Conservation (phyloP, 139 green algal species). For the Nannochloris sp. region DNA sequence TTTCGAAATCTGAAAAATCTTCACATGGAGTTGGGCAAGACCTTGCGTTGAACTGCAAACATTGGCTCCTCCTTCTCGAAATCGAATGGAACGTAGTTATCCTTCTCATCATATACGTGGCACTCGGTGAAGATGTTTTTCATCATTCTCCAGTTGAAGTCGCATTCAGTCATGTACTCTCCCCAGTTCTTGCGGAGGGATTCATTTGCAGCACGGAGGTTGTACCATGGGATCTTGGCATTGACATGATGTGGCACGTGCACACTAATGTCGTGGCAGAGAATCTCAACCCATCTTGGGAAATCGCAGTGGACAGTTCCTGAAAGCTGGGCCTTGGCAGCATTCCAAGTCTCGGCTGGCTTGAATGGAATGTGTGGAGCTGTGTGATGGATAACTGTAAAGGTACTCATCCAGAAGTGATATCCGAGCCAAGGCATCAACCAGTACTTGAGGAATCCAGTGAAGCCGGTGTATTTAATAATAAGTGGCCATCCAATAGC, state of each 20-base stretch:
- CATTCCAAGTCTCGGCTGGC: constrained; percentile 75
- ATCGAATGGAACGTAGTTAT: constrained; percentile 85
- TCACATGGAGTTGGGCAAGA: constrained; percentile 53
- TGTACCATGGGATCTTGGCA: constrained; percentile 94
- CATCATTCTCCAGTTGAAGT: constrained; percentile 89
- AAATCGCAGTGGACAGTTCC: constrained; percentile 97
- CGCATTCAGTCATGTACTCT: constrained; percentile 88
- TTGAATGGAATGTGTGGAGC: constrained; percentile 98
- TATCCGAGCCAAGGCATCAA: constrained; percentile 96
- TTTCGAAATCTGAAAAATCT: not conserved
- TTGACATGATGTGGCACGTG: constrained; percentile 94
- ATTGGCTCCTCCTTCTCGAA: constrained; percentile 61
- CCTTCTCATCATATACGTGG: constrained; percentile 78
- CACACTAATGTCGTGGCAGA: constrained; percentile 94
- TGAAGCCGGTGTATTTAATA: constrained; percentile 52
- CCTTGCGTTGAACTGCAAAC: constrained; percentile 60
- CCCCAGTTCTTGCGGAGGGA: constrained; percentile 73
- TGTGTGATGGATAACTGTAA: constrained; percentile 97
- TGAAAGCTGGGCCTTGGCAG: constrained; percentile 76
- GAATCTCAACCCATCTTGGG: constrained; percentile 83
- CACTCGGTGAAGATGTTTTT: constrained; percentile 87
- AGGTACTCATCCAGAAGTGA: constrained; percentile 99
- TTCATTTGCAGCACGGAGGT: constrained; percentile 63
- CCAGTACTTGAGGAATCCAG: constrained; percentile 88
- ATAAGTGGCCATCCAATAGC: constrained; percentile 58